These are phyloP conservation scores for Kappamyces sp. DNA, from an alignment of 192 early-diverging fungal species.

Conservation along the genomic window DNA sequence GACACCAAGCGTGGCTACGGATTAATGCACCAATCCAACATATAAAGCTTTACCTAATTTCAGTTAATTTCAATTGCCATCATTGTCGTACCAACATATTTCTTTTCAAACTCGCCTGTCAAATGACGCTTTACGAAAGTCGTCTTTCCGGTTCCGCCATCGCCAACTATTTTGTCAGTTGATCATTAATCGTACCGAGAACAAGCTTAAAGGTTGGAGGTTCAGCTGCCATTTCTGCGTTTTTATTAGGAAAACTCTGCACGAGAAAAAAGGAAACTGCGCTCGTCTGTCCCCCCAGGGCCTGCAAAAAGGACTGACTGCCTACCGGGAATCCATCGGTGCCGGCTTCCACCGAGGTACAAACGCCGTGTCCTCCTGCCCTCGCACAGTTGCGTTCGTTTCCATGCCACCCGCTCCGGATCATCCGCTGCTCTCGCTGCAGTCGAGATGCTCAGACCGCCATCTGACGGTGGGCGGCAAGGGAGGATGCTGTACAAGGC, in stretches of 20 bases:
- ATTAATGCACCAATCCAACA: neutral
- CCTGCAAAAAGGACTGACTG: neutral
- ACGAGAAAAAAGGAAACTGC: constrained; percentile 12
- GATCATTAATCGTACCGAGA: constrained; percentile 54
- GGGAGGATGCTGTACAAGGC: no score
- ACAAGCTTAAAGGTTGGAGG: constrained; percentile 82
- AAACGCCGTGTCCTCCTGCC: no score
- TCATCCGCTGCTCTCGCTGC: no score
- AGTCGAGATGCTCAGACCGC: no score
- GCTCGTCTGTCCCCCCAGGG: neutral
- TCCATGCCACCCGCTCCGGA: no score
- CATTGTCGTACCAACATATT: constrained; percentile 84
- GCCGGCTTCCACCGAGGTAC: no score
- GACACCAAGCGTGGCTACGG: constrained; percentile 93
- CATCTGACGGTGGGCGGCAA: no score
- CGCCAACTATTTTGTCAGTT: constrained; percentile 62
- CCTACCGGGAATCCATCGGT: no score
- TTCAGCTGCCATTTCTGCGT: constrained; percentile 21
- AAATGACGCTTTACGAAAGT: constrained; percentile 99
- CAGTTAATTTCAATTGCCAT: neutral
- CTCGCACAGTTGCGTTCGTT: no score
- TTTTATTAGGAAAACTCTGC: neutral
- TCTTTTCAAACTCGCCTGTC: constrained; percentile 99
- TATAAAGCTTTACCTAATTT: neutral
- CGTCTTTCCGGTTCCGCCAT: constrained; percentile 99